Percentiles rank a stretch among this genome's conserved stretches.
phyloP scores from a whole-genome alignment of 305 asterid species.

The Fraxinus baroniana region DNA sequence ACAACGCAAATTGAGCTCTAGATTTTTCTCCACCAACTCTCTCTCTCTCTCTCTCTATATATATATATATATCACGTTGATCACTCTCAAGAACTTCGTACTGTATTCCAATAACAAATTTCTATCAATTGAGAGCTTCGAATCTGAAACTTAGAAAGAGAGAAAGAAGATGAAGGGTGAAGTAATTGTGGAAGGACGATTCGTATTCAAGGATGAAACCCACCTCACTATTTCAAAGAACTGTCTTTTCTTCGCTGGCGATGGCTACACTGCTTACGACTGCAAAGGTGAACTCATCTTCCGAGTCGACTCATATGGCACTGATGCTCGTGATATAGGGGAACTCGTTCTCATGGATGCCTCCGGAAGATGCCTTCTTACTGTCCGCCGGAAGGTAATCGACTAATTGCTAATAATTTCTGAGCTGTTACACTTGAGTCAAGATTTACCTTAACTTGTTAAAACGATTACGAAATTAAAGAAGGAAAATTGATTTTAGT shows the following conservation, averaged over 20 bases:
- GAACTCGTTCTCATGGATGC: conserved; percentile 73
- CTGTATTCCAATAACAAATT: background rate
- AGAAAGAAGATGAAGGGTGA: conserved; percentile 27
- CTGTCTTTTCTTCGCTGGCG: conserved; percentile 67
- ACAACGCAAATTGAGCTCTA: too few species aligned
- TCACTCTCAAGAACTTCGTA: background rate
- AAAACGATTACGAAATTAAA: background rate
- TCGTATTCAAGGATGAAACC: conserved; percentile 40
- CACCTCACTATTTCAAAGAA: conserved; percentile 60
- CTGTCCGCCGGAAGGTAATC: conserved; percentile 69
- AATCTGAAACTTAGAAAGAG: background rate
- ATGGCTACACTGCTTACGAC: conserved; percentile 69
- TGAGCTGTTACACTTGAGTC: background rate
- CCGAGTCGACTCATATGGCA: conserved; percentile 65
- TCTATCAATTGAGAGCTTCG: background rate
- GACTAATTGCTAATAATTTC: background rate
- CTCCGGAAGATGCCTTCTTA: conserved; percentile 63
- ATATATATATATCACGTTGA: background rate
- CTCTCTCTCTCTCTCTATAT: too few species aligned
- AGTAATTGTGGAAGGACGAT: conserved; percentile 42
- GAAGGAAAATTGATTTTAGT: background rate
- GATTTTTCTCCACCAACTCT: too few species aligned
- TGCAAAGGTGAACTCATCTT: conserved; percentile 50
- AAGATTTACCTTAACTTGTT: background rate
- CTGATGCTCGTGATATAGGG: conserved; percentile 36